Percentiles rank a stretch among this genome's conserved stretches.
phyloP scores from a whole-genome alignment of 2,329 filamentous ascomycete genomes.

The Colletotrichum sojae region DNA sequence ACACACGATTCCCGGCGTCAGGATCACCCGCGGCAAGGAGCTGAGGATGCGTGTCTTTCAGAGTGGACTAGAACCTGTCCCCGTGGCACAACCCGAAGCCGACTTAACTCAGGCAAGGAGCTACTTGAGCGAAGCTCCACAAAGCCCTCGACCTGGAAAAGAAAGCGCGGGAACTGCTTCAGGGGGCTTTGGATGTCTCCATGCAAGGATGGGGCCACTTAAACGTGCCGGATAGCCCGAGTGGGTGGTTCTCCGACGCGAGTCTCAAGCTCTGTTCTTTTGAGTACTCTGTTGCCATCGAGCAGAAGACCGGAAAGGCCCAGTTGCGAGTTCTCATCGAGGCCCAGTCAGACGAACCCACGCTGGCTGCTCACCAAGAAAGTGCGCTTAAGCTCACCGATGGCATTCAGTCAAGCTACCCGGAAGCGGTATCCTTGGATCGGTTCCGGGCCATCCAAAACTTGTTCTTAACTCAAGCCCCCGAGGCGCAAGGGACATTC shows the following conservation, averaged over 20 bases:
- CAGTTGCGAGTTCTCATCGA: neutral
- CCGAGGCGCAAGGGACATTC: neutral
- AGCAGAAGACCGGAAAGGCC: neutral
- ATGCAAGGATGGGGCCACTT: neutral
- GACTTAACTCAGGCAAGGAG: neutral
- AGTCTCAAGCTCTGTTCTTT: conserved; percentile 2
- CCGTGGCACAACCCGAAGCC: neutral
- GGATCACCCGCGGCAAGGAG: conserved; percentile 1
- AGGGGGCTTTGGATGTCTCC: neutral
- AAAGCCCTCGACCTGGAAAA: neutral
- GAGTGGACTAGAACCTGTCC: neutral
- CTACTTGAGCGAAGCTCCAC: neutral
- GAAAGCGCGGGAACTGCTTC: neutral
- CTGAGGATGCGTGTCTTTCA: neutral
- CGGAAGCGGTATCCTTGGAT: neutral
- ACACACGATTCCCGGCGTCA: neutral
- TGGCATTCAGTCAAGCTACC: neutral
- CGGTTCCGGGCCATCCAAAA: neutral
- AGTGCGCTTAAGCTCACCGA: neutral
- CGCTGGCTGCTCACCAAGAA: neutral
- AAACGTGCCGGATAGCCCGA: neutral
- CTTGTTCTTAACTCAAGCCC: neutral
- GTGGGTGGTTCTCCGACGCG: neutral
- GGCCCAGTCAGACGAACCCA: neutral
- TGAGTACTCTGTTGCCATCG: neutral